Percentiles rank a stretch among this genome's conserved stretches.
Conservation (phyloP, 805 yeast species). For the Ogataea trehaloabstinens region DNA sequence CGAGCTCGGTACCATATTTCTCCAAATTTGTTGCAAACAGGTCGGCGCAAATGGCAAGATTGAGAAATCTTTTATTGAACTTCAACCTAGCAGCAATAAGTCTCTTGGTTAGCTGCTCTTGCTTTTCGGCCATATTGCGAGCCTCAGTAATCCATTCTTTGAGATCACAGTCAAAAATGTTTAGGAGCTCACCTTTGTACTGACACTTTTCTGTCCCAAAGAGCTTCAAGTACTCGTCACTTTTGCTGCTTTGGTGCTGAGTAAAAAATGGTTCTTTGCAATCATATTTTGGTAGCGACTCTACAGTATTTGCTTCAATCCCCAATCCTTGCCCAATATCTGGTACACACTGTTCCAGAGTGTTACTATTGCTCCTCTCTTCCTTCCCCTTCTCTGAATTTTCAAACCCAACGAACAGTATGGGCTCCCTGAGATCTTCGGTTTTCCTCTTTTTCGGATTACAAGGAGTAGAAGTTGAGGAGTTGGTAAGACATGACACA, state of each 20-base stretch:
- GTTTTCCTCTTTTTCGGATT: conserved; percentile 14
- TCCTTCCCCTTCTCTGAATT: not conserved
- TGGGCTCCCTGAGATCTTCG: conserved; percentile 6
- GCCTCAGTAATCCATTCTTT: conserved; percentile 40
- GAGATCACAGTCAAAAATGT: conserved; percentile 16
- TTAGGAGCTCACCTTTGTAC: conserved; percentile 6
- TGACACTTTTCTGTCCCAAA: conserved; percentile 5
- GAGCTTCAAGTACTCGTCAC: conserved; percentile 10
- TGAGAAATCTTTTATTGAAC: conserved; percentile 36
- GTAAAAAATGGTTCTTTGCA: conserved; percentile 16
- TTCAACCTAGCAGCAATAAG: conserved; percentile 38
- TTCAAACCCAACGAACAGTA: conserved; percentile 8
- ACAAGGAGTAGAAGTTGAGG: conserved; percentile 21
- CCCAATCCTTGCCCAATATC: not conserved
- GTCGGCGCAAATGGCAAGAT: conserved; percentile 19
- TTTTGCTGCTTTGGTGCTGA: conserved; percentile 13
- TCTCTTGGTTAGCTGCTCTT: conserved; percentile 33
- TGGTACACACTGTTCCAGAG: not conserved
- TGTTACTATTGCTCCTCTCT: not conserved
- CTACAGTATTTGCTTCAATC: not conserved
- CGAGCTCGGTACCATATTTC: conserved; percentile 31
- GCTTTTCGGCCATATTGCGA: conserved; percentile 30
- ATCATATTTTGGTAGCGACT: conserved; percentile 13
- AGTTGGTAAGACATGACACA: conserved; percentile 18
- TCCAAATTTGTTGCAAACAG: conserved; percentile 19